Evolutionary conservation across 495 filamentous ascomycete genomes (phyloP).

Genomic region (Penicillium nucicola): DNA sequence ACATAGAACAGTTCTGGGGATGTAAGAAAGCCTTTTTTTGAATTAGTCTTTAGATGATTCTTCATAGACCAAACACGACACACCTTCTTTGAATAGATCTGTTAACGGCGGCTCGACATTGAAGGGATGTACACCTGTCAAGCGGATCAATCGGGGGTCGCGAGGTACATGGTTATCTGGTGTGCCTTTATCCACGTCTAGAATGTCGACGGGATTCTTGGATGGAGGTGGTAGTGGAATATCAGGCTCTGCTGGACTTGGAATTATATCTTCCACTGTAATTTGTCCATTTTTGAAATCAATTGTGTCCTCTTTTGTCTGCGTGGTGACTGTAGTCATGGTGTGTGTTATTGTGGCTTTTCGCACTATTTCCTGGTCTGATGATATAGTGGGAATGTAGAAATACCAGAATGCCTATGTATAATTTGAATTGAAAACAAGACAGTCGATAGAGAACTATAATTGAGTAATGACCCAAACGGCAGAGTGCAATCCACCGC

Average conservation of each 20-base stretch:
- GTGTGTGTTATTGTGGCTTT: not conserved
- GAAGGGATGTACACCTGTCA: conserved; percentile 92
- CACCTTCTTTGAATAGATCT: conserved; percentile 74
- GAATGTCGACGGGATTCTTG: conserved; percentile 55
- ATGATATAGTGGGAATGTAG: not conserved
- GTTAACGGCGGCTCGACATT: conserved; percentile 89
- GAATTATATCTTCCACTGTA: conserved; percentile 23
- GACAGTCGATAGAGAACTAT: too few relatives aligned
- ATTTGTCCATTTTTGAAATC: conserved; percentile 24
- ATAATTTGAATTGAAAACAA: too few relatives aligned
- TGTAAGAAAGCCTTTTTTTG: conserved; percentile 69
- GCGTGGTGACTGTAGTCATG: conserved; percentile 33
- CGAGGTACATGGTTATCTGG: conserved; percentile 84
- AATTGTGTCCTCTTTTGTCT: conserved; percentile 9
- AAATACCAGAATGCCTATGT: too few relatives aligned
- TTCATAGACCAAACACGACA: not conserved
- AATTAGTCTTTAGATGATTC: not conserved
- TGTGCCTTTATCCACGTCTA: conserved; percentile 75
- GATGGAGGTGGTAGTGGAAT: conserved; percentile 73
- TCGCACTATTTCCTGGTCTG: not conserved
- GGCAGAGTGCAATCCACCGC: too few relatives aligned
- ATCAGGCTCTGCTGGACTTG: conserved; percentile 31
- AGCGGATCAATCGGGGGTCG: conserved; percentile 79
- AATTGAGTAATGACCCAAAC: too few relatives aligned
- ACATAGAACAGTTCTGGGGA: conserved; percentile 93